A percentile compares a stretch with the other conserved stretches of the same genome.
These are phyloP conservation scores for Gentiana dahurica DNA, from an alignment of 257 asterid genomes.

Conservation along the genomic window DNA sequence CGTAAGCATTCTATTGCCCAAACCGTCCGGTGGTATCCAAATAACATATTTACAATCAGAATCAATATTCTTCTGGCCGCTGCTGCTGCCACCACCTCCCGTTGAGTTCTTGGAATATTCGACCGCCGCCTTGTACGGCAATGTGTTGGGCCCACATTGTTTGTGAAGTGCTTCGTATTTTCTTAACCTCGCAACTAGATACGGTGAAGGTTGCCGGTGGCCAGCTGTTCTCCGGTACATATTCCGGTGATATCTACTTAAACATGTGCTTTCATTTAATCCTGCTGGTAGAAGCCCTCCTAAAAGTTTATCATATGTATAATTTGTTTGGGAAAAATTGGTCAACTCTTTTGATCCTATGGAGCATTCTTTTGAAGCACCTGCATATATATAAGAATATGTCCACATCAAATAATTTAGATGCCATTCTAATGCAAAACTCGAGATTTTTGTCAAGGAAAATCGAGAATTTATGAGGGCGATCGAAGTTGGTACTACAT, in stretches of 20 bases:
- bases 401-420: no score
- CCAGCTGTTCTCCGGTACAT: constrained; percentile 28
- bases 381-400: no score
- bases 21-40: constrained; percentile 67
- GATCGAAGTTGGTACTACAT: no score
- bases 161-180: constrained; percentile 62
- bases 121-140: constrained; percentile 16
- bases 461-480: no score
- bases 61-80: constrained; percentile 19
- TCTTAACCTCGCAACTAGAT: constrained; percentile 58
- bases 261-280: constrained; percentile 52
- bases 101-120: no score
- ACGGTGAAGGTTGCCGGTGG: constrained; percentile 32
- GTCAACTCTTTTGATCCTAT: no score
- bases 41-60: constrained; percentile 54
- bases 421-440: no score
- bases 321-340: no score
- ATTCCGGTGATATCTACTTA: constrained; percentile 52
- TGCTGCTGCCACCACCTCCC: no score
- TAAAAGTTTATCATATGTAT: constrained; percentile 36
- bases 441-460: no score
- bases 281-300: constrained; percentile 57
- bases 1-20: constrained; percentile 65
- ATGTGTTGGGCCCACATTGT: constrained; percentile 64
- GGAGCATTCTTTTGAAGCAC: no score